Evolutionary conservation across 805 yeast genomes (phyloP), one percentile per base, ranked within the genome.

Genomic region (Candida nemodendra): DNA sequence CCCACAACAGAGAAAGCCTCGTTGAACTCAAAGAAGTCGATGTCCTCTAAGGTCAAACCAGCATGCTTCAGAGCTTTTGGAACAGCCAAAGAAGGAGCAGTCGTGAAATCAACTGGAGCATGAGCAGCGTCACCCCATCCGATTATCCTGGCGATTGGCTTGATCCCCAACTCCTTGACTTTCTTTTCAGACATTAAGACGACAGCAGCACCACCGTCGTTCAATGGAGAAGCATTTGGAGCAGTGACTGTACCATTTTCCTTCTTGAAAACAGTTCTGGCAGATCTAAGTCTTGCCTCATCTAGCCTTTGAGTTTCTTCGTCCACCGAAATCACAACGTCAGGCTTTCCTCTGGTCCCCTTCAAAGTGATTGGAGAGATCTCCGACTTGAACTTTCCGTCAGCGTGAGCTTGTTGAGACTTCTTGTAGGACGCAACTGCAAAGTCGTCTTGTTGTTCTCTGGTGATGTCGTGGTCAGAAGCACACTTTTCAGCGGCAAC

Each of bases 61-160:
- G 97, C 95, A 57, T 82, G 93, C 66, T 87, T 84, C 57, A 93
- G 73, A 27, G 97, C 98, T 74, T 90, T 91, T 68, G 96, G 96
- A 54, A 91, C 80, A 37, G 99, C 96, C 59, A 89, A 72, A 24
- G 96, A 69, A 50, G 99, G 99, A 21, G 98, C 89, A 66, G 93
- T 84, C 38, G 99, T 91, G 76, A 93, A 93, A 69, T 90, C 95
- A 54, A 84, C 76, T 50, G 99, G 99, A 30, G 80, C 79, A 64
- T 88, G 90, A 40, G 95, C 99, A 57, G 98, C 98, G 64, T 93
- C 99, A 67, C 95, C 99, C 95, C 96, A 91, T 44, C 96, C 95
- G 37, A 76, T 62, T 55, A 93, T 82, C 64, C 80, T 79, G 44
- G 96, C 98, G 46, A 93, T 62, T 48, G 99, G 99, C 62, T 72